A percentile compares a stretch with the other conserved stretches of the same genome.
These are phyloP conservation scores for Euphorbia schlechtendalii DNA, from an alignment of 441 rosid genomes.

Conservation along the genomic window DNA sequence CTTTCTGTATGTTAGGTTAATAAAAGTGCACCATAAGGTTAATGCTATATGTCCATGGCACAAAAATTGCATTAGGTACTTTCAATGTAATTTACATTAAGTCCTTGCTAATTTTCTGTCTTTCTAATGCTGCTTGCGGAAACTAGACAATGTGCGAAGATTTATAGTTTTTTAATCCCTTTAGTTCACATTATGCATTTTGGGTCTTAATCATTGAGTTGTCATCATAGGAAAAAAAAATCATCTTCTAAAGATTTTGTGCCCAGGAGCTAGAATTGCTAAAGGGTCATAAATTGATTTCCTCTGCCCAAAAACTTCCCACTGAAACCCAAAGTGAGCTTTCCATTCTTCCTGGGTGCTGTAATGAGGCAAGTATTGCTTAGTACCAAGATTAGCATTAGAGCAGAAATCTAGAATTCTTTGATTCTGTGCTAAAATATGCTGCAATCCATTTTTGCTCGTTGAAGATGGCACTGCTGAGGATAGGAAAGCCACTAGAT, in stretches of 20 bases:
- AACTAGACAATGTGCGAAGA: constrained; percentile 15
- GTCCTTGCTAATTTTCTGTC: constrained; percentile 11
- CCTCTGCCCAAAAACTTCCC: constrained; percentile 61
- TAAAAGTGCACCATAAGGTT: constrained; percentile 5
- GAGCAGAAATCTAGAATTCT: constrained; percentile 48
- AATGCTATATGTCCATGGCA: constrained; percentile 12
- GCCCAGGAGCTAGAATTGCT: constrained; percentile 81
- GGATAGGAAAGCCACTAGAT: constrained; percentile 64
- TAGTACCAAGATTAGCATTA: constrained; percentile 34
- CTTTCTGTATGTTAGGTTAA: constrained; percentile 9
- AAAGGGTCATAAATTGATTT: constrained; percentile 73
- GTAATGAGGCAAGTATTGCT: constrained; percentile 74
- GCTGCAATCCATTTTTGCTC: constrained; percentile 45
- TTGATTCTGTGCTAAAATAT: constrained; percentile 48
- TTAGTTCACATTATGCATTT: neutral
- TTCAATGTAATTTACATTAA: constrained; percentile 17
- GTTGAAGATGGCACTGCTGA: constrained; percentile 62
- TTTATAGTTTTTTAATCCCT: constrained; percentile 15
- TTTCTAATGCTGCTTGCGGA: constrained; percentile 9
- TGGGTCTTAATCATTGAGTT: constrained; percentile 13
- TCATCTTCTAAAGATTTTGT: constrained; percentile 54
- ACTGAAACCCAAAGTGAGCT: constrained; percentile 58
- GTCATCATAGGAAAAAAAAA: constrained; percentile 22
- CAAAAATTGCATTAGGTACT: constrained; percentile 6
- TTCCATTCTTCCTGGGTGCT: constrained; percentile 63